These are phyloP conservation scores for Talaromyces sp. DNA, from an alignment of 2,329 filamentous ascomycete species.

Conservation along the genomic window DNA sequence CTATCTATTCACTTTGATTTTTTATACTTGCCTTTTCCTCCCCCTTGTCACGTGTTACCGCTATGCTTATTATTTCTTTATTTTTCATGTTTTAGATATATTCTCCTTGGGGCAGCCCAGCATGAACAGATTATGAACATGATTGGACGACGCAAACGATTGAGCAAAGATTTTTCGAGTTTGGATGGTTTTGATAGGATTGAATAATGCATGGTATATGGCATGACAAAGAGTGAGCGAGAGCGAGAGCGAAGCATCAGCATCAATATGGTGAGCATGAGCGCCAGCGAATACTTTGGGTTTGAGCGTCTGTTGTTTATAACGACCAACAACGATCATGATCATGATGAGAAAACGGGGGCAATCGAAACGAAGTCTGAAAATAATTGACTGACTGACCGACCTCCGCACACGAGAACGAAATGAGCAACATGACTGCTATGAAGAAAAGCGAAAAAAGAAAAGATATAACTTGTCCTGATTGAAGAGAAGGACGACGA, in stretches of 20 bases:
- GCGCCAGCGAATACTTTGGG: not conserved
- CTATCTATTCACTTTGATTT: constrained; percentile 16
- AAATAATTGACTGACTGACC: not conserved
- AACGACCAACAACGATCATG: not conserved
- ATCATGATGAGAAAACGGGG: not conserved
- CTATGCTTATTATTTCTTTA: constrained; percentile 10
- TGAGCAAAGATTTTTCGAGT: constrained; percentile 3
- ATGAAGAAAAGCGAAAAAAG: not conserved
- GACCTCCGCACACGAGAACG: not conserved
- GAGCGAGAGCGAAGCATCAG: not conserved
- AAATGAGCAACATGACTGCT: not conserved
- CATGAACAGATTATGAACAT: constrained; percentile 17
- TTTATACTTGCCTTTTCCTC: not conserved
- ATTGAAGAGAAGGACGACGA: not conserved
- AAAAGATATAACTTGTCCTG: not conserved
- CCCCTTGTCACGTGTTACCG: not conserved
- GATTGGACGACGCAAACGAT: constrained; percentile 16
- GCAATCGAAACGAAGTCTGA: not conserved
- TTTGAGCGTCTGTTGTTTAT: constrained; percentile 1
- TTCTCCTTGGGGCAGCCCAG: constrained; percentile 18
- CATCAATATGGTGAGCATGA: not conserved
- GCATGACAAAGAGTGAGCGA: not conserved
- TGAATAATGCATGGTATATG: not conserved
- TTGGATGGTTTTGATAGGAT: constrained; percentile 5
- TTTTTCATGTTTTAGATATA: constrained; percentile 16